Conservation (phyloP, 169 alveolate species). For the Cyclospora cayetanensis region DNA sequence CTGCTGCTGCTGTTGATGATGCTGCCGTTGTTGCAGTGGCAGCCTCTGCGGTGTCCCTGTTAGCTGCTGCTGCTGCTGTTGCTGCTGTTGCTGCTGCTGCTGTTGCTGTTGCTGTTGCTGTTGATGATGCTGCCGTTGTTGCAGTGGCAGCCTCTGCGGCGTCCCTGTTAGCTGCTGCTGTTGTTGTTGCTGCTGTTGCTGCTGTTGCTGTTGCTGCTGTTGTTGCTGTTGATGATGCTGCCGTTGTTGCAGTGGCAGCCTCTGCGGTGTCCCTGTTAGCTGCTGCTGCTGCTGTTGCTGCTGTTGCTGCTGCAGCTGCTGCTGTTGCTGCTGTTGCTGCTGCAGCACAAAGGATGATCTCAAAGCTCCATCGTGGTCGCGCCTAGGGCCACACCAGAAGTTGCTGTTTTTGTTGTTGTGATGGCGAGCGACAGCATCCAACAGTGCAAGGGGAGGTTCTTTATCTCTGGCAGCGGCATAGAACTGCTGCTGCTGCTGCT, state of each 20-base stretch:
- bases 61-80: background rate
- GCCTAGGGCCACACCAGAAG: too few species aligned
- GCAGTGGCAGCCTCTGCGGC: background rate
- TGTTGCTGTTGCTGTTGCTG: background rate
- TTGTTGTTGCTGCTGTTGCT: background rate
- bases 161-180: background rate
- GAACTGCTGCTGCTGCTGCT: background rate
- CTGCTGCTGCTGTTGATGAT: background rate
- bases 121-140: background rate
- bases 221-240: background rate
- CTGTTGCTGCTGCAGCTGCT: background rate
- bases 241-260: background rate
- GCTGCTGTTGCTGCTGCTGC: background rate
- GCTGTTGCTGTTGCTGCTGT: background rate
- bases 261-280: background rate
- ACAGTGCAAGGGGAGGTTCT: background rate
- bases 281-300: background rate
- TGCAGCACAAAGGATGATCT: too few species aligned
- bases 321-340: background rate
- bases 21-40: background rate
- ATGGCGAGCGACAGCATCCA: background rate
- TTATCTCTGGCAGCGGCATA: background rate
- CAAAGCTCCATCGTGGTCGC: too few species aligned
- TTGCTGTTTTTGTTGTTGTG: too few species aligned
- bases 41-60: background rate